These are phyloP conservation scores for Boletus fagicola DNA, from an alignment of 768 basidiomycete genomes.

Conservation along the genomic window DNA sequence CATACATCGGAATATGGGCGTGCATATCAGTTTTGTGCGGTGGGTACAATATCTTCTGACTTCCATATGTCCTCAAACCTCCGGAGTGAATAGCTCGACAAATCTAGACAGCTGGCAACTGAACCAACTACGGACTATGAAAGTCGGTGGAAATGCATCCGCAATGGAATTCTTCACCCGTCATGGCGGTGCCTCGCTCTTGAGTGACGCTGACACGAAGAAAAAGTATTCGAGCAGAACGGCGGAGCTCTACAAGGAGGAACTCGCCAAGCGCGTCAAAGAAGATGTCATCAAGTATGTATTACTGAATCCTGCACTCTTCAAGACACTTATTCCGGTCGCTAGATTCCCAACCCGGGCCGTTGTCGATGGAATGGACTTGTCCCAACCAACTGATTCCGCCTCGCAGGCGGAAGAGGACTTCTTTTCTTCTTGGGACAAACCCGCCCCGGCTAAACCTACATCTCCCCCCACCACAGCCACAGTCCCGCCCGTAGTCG, in stretches of 20 bases:
- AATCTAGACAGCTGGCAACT: constrained; percentile 96
- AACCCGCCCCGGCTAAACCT: constrained; percentile 59
- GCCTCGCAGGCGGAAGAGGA: constrained; percentile 70
- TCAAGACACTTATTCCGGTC: background rate
- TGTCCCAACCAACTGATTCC: constrained; percentile 37
- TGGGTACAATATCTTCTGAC: constrained; percentile 36
- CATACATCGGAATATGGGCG: constrained; percentile 93
- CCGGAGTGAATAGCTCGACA: constrained; percentile 66
- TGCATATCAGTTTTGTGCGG: constrained; percentile 97
- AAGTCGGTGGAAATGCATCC: constrained; percentile 88
- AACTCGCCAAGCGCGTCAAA: constrained; percentile 73
- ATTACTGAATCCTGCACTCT: background rate
- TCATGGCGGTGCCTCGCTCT: constrained; percentile 71
- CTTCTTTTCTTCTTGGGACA: constrained; percentile 97
- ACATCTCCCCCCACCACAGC: constrained; percentile 50
- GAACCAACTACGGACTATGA: constrained; percentile 90
- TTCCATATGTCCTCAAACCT: constrained; percentile 11
- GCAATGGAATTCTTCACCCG: constrained; percentile 88
- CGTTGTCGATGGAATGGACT: constrained; percentile 77
- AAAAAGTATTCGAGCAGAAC: constrained; percentile 85
- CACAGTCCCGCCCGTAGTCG: constrained; percentile 56
- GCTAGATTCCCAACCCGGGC: constrained; percentile 74
- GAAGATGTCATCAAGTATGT: constrained; percentile 71
- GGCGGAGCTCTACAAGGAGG: constrained; percentile 90
- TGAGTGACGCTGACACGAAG: constrained; percentile 75